A percentile compares a stretch with the other conserved stretches of the same genome.
These are phyloP conservation scores for Dictyostelium intermedium DNA, from an alignment of 78 protist species.

Conservation along the genomic window DNA sequence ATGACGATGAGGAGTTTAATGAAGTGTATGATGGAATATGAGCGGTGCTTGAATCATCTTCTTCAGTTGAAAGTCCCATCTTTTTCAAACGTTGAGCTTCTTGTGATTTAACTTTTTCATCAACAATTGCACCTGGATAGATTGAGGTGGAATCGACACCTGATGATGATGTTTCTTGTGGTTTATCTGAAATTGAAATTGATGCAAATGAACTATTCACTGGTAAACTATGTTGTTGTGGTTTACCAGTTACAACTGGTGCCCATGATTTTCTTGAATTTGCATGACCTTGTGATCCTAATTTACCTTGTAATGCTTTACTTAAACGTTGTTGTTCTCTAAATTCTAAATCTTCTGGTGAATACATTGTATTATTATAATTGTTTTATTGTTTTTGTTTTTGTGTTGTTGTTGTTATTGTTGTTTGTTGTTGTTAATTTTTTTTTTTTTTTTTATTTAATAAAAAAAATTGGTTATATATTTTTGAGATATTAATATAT, in stretches of 20 bases:
- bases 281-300: neutral
- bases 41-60: neutral
- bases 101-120: conserved; percentile 23
- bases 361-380: neutral
- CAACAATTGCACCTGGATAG: conserved; percentile 23
- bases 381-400: neutral
- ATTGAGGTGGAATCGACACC: conserved; percentile 37
- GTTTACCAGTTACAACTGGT: conserved; percentile 29
- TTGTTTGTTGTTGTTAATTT: too few species aligned
- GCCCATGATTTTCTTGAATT: conserved; percentile 25
- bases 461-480: neutral
- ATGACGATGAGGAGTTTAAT: neutral
- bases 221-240: neutral
- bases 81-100: conserved; percentile 57
- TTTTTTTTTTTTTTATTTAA: too few species aligned
- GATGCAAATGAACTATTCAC: neutral
- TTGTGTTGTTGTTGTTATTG: too few species aligned
- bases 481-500: neutral
- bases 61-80: conserved; percentile 29
- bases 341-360: conserved; percentile 29
- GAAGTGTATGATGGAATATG: neutral
- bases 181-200: neutral
- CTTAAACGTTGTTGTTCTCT: conserved; percentile 52
- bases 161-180: neutral
- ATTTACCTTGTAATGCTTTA: conserved; percentile 48